Evolutionary conservation across 805 yeast genomes (phyloP).

Genomic region (Dipodascopsis uninucleata): DNA sequence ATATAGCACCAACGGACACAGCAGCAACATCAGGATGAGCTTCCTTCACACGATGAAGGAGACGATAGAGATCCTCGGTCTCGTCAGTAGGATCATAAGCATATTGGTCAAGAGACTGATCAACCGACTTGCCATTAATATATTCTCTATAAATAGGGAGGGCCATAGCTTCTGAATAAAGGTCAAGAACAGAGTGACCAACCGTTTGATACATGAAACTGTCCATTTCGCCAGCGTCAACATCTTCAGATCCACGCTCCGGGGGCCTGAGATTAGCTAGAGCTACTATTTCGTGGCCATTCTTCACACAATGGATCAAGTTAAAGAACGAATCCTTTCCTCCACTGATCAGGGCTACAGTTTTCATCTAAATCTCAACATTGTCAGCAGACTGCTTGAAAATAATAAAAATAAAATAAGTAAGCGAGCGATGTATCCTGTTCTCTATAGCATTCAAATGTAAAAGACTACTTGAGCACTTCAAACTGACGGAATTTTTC

Average conservation of each 20-base stretch:
- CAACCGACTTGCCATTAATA: conserved; percentile 60
- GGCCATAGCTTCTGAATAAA: conserved; percentile 65
- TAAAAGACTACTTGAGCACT: no score
- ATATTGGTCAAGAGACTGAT: conserved; percentile 69
- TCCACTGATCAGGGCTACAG: conserved; percentile 88
- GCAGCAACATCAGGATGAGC: conserved; percentile 72
- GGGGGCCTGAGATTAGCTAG: conserved; percentile 79
- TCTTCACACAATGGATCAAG: conserved; percentile 74
- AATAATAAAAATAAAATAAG: no score
- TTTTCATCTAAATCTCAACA: no score
- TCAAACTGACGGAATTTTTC: no score
- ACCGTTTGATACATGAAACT: conserved; percentile 98
- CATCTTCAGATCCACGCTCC: conserved; percentile 28
- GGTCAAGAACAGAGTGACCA: conserved; percentile 73
- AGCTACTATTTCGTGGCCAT: conserved; percentile 83
- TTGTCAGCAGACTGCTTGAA: no score
- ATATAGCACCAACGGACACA: conserved; percentile 93
- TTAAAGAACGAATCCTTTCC: conserved; percentile 96
- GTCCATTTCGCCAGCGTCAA: conserved; percentile 64
- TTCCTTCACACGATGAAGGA: conserved; percentile 48
- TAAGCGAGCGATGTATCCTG: no score
- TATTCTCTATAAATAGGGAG: conserved; percentile 73
- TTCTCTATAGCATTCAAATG: no score
- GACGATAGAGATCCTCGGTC: conserved; percentile 70
- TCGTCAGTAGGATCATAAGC: conserved; percentile 68